Conservation (phyloP, 208 protist genomes). For the Naegleria fowleri region DNA sequence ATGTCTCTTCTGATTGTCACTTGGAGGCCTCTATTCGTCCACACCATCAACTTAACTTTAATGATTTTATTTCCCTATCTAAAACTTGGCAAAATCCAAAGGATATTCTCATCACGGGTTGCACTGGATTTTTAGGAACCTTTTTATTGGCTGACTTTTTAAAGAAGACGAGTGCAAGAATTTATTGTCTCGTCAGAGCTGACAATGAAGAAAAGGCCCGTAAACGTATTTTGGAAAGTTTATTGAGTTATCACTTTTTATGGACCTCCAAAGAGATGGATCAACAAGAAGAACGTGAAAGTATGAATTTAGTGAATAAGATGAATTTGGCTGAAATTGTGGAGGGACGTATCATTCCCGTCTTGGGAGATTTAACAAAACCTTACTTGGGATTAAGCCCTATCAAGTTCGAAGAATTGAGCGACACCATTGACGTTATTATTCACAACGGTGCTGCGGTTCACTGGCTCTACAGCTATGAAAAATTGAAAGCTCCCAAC, state of each 20-base stretch:
- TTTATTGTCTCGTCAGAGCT: conserved; percentile 41
- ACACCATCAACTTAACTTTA: conserved; percentile 22
- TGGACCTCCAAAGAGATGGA: conserved; percentile 13
- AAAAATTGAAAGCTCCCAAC: conserved; percentile 42
- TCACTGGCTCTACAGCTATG: conserved; percentile 54
- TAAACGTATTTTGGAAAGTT: neutral
- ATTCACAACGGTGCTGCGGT: conserved; percentile 57
- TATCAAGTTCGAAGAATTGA: conserved; percentile 32
- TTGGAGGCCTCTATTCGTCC: conserved; percentile 1
- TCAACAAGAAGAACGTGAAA: conserved; percentile 30
- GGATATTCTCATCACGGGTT: conserved; percentile 46
- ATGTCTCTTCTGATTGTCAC: conserved; percentile 13
- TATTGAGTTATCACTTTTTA: conserved; percentile 29
- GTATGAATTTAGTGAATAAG: conserved; percentile 34
- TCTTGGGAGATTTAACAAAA: conserved; percentile 41
- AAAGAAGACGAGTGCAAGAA: conserved; percentile 9
- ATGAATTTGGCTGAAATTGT: conserved; percentile 38
- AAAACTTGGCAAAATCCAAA: neutral
- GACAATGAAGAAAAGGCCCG: neutral
- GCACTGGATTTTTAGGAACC: conserved; percentile 47
- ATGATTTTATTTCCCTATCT: neutral
- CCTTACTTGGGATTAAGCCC: conserved; percentile 39
- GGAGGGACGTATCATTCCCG: conserved; percentile 29
- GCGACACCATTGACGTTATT: conserved; percentile 42
- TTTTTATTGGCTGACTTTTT: conserved; percentile 41